phyloP scores from a whole-genome alignment of 495 filamentous ascomycete species.

The Ramalina intermedia region DNA sequence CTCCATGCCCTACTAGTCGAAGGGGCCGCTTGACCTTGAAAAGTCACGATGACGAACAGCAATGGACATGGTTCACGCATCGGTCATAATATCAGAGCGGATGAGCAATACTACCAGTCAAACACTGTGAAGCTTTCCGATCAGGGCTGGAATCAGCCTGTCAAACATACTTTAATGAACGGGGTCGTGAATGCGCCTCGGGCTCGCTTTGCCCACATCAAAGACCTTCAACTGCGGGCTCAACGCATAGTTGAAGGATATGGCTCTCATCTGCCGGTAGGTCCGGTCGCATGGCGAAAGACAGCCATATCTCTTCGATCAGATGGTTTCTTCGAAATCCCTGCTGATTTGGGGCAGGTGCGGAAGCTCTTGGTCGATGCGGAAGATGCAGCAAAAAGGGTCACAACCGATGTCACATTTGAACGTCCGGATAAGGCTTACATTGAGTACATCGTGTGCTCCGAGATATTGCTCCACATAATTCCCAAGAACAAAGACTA shows the following conservation, averaged over 20 bases:
- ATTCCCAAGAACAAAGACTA: conserved; percentile 54
- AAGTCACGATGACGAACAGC: neutral
- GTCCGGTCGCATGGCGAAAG: conserved; percentile 2
- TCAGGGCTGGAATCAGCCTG: neutral
- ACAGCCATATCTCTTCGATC: neutral
- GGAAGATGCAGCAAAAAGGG: conserved; percentile 34
- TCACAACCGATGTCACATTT: conserved; percentile 37
- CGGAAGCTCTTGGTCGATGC: conserved; percentile 34
- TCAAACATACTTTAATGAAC: conserved; percentile 2
- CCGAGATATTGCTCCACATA: conserved; percentile 56
- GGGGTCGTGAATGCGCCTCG: neutral
- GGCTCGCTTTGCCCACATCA: conserved; percentile 50
- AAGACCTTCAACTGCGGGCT: conserved; percentile 50
- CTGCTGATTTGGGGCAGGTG: conserved; percentile 13
- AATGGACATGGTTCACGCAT: neutral
- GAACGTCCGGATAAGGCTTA: conserved; percentile 47
- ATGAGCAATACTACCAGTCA: neutral
- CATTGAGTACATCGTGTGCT: conserved; percentile 67
- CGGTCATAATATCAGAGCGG: neutral
- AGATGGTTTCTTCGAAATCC: neutral
- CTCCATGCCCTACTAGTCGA: no score
- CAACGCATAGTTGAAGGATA: conserved; percentile 25
- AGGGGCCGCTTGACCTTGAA: no score
- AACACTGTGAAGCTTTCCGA: no score
- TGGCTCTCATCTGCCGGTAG: conserved; percentile 31